A percentile compares a stretch with the other conserved stretches of the same genome.
phyloP scores from a whole-genome alignment of 192 early-diverging fungal genomes.

The Backusella westeae region DNA sequence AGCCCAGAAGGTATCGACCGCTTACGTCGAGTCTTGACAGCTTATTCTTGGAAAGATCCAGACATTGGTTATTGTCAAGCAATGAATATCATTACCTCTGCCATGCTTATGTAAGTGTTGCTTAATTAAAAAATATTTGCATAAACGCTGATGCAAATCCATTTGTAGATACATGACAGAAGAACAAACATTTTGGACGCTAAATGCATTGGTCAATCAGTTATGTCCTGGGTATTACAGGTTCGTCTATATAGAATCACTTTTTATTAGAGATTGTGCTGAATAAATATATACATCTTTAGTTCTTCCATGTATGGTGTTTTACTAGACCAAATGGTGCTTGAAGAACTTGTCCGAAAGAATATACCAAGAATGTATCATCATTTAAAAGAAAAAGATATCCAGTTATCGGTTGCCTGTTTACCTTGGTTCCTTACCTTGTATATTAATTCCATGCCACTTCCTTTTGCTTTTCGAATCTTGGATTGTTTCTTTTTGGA shows the following conservation, averaged over 20 bases:
- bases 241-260: neutral
- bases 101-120: slow-evolving; percentile 72
- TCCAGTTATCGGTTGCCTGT: slow-evolving; percentile 95
- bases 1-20: slow-evolving; percentile 86
- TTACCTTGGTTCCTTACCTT: slow-evolving; percentile 97
- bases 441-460: slow-evolving; percentile 95
- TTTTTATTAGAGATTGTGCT: neutral
- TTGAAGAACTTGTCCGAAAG: slow-evolving; percentile 84
- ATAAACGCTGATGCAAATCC: neutral
- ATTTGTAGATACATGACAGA: slow-evolving; percentile 77
- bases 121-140: neutral
- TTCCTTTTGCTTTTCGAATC: slow-evolving; percentile 83
- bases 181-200: slow-evolving; percentile 97
- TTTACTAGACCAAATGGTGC: slow-evolving; percentile 91
- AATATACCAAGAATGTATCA: slow-evolving; percentile 86
- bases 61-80: slow-evolving; percentile 99
- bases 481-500: slow-evolving; percentile 98
- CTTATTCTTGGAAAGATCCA: slow-evolving; percentile 80
- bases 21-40: slow-evolving; percentile 86
- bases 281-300: neutral
- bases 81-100: slow-evolving; percentile 99
- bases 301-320: slow-evolving; percentile 98
- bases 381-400: slow-evolving; percentile 84
- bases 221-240: slow-evolving; percentile 92
- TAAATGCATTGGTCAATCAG: slow-evolving; percentile 86